Evolutionary conservation across 148 eudicot species (phyloP).

Genomic region (Amaranthus cruentus): DNA sequence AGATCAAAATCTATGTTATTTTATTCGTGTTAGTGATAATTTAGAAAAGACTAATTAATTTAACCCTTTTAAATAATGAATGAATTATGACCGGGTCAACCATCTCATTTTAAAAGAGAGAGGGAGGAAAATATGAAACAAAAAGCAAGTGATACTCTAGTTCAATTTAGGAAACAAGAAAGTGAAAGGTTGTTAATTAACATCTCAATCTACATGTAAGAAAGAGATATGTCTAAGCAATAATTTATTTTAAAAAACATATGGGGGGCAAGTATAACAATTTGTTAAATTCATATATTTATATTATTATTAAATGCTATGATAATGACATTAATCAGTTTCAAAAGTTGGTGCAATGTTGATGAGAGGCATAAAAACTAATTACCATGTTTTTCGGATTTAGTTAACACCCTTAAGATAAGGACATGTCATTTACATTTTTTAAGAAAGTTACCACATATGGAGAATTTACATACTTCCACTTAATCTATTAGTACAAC

Average conservation of each 20-base stretch:
- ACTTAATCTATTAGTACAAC: background rate
- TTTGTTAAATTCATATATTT: conserved; percentile 8
- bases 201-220: background rate
- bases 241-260: conserved; percentile 9
- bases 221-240: background rate
- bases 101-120: background rate
- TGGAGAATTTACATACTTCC: background rate
- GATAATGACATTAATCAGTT: conserved; percentile 3
- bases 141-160: background rate
- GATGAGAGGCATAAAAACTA: conserved; percentile 22
- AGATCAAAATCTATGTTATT: too few relatives aligned
- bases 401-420: conserved; percentile 19
- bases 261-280: background rate
- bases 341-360: conserved; percentile 22
- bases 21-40: too few relatives aligned
- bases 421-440: conserved; percentile 15
- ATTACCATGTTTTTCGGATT: conserved; percentile 18
- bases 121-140: background rate
- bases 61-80: too few relatives aligned
- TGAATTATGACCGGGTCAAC: background rate
- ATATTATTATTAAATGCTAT: background rate
- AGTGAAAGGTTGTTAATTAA: conserved; percentile 9
- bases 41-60: too few relatives aligned
- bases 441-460: background rate
- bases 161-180: conserved; percentile 1